Evolutionary conservation across 2,329 filamentous ascomycete genomes (phyloP).

Genomic region (Claviceps humidiphila): DNA sequence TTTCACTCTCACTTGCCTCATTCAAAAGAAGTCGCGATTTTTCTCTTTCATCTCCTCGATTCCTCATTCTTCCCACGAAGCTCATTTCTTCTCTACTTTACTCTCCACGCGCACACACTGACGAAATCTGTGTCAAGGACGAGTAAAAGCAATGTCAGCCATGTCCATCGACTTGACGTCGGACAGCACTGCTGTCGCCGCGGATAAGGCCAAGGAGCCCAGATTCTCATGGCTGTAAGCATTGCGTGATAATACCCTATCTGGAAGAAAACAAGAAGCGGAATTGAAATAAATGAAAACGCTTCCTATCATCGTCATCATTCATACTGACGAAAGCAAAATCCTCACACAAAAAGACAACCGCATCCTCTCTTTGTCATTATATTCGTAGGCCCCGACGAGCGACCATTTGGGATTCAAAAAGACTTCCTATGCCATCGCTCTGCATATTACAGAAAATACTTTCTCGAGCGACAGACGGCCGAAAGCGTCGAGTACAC

Average conservation of each 20-base stretch:
- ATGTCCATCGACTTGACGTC: constrained; percentile 5
- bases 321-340: background rate
- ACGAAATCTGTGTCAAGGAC: background rate
- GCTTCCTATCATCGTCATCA: background rate
- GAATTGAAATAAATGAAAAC: background rate
- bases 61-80: background rate
- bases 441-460: constrained; percentile 32
- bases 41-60: background rate
- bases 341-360: constrained; percentile 17
- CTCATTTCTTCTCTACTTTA: background rate
- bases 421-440: constrained; percentile 43
- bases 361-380: constrained; percentile 44
- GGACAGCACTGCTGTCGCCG: constrained; percentile 4
- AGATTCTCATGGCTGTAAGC: constrained; percentile 27
- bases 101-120: background rate
- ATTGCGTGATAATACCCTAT: background rate
- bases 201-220: constrained; percentile 1
- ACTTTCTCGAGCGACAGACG: constrained; percentile 24
- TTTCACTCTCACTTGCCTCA: background rate
- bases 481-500: constrained; percentile 34
- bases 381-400: constrained; percentile 37
- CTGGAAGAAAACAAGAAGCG: background rate
- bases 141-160: background rate
- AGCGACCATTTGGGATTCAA: constrained; percentile 43
- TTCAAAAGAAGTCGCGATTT: background rate